phyloP scores from a whole-genome alignment of 2,329 filamentous ascomycete species.

The Dactylellina sp. region DNA sequence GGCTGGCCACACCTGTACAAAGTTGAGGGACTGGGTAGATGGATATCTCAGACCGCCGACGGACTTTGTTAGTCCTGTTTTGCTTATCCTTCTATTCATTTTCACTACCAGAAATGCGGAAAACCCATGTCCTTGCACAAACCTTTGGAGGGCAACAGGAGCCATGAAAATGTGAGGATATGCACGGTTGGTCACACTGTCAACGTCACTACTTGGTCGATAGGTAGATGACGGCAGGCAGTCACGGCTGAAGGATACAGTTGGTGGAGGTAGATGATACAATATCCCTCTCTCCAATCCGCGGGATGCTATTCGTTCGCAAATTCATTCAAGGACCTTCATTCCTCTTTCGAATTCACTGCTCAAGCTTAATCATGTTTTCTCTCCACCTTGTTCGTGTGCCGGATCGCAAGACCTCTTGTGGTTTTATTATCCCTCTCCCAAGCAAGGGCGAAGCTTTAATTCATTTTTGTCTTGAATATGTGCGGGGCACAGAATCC shows the following conservation, averaged over 20 bases:
- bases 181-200: constrained; percentile 53
- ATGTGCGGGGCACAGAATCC: no score
- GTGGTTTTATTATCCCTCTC: neutral
- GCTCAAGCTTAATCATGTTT: no score
- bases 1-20: constrained; percentile 1
- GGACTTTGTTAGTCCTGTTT: neutral
- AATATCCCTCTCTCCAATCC: neutral
- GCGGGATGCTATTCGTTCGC: no score
- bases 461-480: neutral
- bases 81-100: neutral
- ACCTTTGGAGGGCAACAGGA: neutral
- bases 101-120: constrained; percentile 19
- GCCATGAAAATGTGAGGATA: constrained; percentile 18
- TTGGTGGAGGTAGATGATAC: constrained; percentile 40
- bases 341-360: neutral
- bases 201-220: constrained; percentile 34
- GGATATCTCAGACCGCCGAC: neutral
- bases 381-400: neutral
- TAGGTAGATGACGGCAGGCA: constrained; percentile 40
- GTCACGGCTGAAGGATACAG: constrained; percentile 45
- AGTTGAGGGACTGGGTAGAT: neutral
- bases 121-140: constrained; percentile 42
- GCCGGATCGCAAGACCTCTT: neutral
- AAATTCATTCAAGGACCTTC: constrained; percentile 12
- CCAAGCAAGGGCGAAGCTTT: neutral